Conservation (phyloP, 495 filamentous ascomycete genomes). For the Entonaema liquescens region DNA sequence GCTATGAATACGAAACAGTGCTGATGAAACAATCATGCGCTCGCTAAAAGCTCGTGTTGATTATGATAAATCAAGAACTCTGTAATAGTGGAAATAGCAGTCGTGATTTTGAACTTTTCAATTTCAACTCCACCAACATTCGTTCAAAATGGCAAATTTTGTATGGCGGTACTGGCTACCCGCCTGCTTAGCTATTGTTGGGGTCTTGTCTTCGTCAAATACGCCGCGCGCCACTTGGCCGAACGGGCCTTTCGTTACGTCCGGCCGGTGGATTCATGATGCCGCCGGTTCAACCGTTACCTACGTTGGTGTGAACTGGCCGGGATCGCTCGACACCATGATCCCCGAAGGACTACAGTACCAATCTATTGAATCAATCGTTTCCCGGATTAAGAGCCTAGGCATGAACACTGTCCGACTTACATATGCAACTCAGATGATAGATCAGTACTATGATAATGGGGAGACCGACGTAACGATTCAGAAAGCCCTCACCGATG, state of each 20-base stretch:
- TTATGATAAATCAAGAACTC: conserved; percentile 9
- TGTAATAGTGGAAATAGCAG: background rate
- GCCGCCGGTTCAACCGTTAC: conserved; percentile 56
- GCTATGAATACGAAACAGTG: conserved; percentile 28
- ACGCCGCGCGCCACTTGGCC: conserved; percentile 43
- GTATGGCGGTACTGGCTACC: conserved; percentile 19
- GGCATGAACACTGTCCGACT: conserved; percentile 65
- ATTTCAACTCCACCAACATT: conserved; percentile 18
- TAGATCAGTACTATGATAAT: conserved; percentile 63
- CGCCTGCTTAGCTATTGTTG: conserved; percentile 5
- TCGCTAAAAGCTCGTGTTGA: conserved; percentile 4
- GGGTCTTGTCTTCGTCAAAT: conserved; percentile 21
- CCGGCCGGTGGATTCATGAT: conserved; percentile 60
- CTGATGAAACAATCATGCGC: conserved; percentile 33
- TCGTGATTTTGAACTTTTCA: conserved; percentile 12
- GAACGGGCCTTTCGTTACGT: conserved; percentile 48
- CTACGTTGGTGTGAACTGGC: conserved; percentile 66
- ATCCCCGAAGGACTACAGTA: conserved; percentile 68
- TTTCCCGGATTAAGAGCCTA: conserved; percentile 57
- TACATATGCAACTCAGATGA: conserved; percentile 65
- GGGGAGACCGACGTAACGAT: conserved; percentile 58
- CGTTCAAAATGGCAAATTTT: conserved; percentile 23
- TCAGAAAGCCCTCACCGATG: conserved; percentile 53
- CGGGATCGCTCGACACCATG: conserved; percentile 63
- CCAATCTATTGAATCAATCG: conserved; percentile 58